Percentiles rank a stretch among this genome's conserved stretches.
phyloP scores from a whole-genome alignment of 176 grass and related monocot species.

The Aechmea fasciata region DNA sequence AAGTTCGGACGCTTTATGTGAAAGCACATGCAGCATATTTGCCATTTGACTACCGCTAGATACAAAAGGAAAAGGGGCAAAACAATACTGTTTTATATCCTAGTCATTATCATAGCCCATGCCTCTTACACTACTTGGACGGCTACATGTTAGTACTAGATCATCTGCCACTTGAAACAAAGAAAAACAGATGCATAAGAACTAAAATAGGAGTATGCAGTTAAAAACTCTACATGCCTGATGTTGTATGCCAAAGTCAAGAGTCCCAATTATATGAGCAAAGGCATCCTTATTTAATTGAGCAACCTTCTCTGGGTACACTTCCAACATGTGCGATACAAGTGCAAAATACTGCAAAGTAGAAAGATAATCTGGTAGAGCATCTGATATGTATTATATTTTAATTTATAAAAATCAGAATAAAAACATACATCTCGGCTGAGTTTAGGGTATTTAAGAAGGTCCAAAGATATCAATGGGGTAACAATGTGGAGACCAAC shows the following conservation, averaged over 20 bases:
- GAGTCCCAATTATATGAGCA: conserved; percentile 61
- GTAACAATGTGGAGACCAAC: conserved; percentile 90
- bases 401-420: neutral
- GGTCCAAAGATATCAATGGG: conserved; percentile 94
- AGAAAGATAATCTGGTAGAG: conserved; percentile 13
- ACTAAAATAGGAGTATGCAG: neutral
- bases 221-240: conserved; percentile 39
- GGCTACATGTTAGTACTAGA: neutral
- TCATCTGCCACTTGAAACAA: neutral
- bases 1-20: too few relatives aligned
- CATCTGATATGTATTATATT: conserved; percentile 19
- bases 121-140: too few relatives aligned
- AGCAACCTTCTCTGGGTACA: conserved; percentile 96
- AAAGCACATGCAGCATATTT: too few relatives aligned
- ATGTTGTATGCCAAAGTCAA: conserved; percentile 79
- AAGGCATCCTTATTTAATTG: conserved; percentile 77
- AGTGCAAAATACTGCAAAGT: conserved; percentile 87
- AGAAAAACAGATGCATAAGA: neutral
- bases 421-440: conserved; percentile 72
- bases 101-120: too few relatives aligned
- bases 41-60: too few relatives aligned
- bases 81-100: too few relatives aligned
- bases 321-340: conserved; percentile 85
- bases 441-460: conserved; percentile 98
- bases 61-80: too few relatives aligned